Evolutionary conservation across 2,329 filamentous ascomycete species (phyloP).

Genomic region (Stachybotrys chartarum): DNA sequence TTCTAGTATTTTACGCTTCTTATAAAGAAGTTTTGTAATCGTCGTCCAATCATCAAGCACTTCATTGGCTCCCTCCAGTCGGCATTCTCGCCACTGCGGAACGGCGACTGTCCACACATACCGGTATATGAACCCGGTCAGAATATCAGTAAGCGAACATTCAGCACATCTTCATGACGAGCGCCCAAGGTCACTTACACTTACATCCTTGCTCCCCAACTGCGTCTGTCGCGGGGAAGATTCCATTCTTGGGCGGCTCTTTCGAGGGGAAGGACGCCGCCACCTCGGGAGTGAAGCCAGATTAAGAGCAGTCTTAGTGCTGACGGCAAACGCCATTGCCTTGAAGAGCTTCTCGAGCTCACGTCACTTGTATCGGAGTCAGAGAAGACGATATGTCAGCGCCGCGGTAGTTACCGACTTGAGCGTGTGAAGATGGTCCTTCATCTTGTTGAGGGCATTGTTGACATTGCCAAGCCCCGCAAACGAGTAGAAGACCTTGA

Average conservation of each 20-base stretch:
- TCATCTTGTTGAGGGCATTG: slow-evolving; percentile 66
- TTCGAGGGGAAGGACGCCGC: slow-evolving; percentile 55
- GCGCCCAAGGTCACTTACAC: slow-evolving; percentile 14
- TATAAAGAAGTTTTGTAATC: slow-evolving; percentile 49
- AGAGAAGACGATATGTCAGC: slow-evolving; percentile 49
- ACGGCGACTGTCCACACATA: slow-evolving; percentile 56
- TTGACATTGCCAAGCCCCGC: slow-evolving; percentile 59
- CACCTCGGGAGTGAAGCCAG: slow-evolving; percentile 51
- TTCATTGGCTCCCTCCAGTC: slow-evolving; percentile 52
- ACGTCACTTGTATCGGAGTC: slow-evolving; percentile 52
- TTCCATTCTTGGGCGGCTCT: slow-evolving; percentile 31
- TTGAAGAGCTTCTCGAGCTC: slow-evolving; percentile 57
- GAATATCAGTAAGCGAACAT: slow-evolving; percentile 32
- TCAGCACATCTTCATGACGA: not conserved
- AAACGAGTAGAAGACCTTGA: slow-evolving; percentile 65
- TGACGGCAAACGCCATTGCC: slow-evolving; percentile 54
- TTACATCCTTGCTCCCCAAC: slow-evolving; percentile 47
- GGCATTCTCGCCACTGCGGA: slow-evolving; percentile 52
- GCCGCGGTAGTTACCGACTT: slow-evolving; percentile 54
- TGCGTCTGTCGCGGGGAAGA: slow-evolving; percentile 49
- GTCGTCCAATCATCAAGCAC: slow-evolving; percentile 59
- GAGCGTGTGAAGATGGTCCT: slow-evolving; percentile 58
- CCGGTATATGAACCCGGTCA: slow-evolving; percentile 60
- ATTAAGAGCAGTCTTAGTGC: slow-evolving; percentile 46
- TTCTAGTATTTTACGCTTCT: not conserved